Base-by-base conservation (phyloP, 345 rosid genomes). In the Draba incana region DNA sequence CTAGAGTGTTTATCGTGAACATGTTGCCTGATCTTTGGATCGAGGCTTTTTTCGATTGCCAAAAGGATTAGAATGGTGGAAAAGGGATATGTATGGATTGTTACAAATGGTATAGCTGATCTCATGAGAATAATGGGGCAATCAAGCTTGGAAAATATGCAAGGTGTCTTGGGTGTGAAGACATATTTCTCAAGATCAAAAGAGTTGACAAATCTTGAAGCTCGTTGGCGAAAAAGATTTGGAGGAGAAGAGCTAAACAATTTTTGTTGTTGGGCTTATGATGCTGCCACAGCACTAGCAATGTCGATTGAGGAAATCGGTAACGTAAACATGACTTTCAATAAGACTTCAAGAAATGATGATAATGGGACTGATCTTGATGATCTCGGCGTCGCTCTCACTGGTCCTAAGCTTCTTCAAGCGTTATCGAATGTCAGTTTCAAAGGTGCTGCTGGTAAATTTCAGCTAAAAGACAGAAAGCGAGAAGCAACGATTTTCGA, bases 1-100 rank as follows among this genome's bases (percentile, higher is more conserved):
- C 86, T 4, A 78, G 91, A 35, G 86, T 87, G 24, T 85, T 87
- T 37, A 7, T 87, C 4, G 83, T 85, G 27, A 88, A 89, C 62
- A 80, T 85, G 89, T 6, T 57, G 28, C 69, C 74, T 0, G 30
- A 27, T 68, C 69, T 82, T 82, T 0, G 96, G 78, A 0, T 38
- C 84, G 23, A 69, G 81, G n/a, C 20, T 87, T 23, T 85, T 87
- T 5, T 10, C 78, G 0, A 78, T 57, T 53, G 91, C 82, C 0
- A 67, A 75, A 37, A 78, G 80, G 74, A 58, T 48, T 6, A 83
- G 82, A 27, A 89, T 89, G 92, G 82, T 85, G 81, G 42, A 14
- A 0, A 39, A 62, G 14, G 90, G 96, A 5, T 86, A 81, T 54
- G 86, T 59, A 15, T 89, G 96, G 93, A 75, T 89, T 6, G 48